These are phyloP conservation scores for Xylaria palmicola DNA, from an alignment of 495 filamentous ascomycete genomes.

Conservation along the genomic window DNA sequence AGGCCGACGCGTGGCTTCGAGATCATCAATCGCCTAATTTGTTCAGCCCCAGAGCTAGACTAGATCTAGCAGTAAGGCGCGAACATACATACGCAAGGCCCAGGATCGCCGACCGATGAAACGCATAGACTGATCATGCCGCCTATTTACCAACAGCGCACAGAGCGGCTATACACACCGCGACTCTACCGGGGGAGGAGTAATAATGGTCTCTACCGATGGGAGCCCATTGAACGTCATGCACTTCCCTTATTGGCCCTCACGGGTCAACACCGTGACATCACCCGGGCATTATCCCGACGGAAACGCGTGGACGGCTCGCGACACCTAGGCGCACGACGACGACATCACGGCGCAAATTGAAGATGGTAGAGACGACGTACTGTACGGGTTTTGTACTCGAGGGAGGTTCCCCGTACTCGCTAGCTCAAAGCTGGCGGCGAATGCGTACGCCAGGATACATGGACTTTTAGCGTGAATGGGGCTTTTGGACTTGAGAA, in stretches of 20 bases:
- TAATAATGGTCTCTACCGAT: too few relatives aligned
- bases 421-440: background rate
- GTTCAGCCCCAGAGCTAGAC: background rate
- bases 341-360: background rate
- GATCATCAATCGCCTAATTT: background rate
- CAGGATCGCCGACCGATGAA: background rate
- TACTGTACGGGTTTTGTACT: constrained; percentile 15
- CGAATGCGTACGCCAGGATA: constrained; percentile 13
- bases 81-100: too few relatives aligned
- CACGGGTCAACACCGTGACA: too few relatives aligned
- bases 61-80: background rate
- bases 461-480: background rate
- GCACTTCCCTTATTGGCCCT: too few relatives aligned
- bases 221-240: too few relatives aligned
- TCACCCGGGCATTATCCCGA: too few relatives aligned
- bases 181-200: too few relatives aligned
- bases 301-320: too few relatives aligned
- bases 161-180: too few relatives aligned
- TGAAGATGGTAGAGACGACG: background rate
- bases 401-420: constrained; percentile 13
- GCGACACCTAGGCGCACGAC: too few relatives aligned
- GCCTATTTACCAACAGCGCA: background rate
- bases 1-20: too few relatives aligned
- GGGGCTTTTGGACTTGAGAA: too few relatives aligned
- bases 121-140: background rate